Percentiles rank a stretch among this genome's conserved stretches.
These are phyloP conservation scores for Lasiodiplodia citricola DNA, from an alignment of 2,329 filamentous ascomycete genomes.

Conservation along the genomic window DNA sequence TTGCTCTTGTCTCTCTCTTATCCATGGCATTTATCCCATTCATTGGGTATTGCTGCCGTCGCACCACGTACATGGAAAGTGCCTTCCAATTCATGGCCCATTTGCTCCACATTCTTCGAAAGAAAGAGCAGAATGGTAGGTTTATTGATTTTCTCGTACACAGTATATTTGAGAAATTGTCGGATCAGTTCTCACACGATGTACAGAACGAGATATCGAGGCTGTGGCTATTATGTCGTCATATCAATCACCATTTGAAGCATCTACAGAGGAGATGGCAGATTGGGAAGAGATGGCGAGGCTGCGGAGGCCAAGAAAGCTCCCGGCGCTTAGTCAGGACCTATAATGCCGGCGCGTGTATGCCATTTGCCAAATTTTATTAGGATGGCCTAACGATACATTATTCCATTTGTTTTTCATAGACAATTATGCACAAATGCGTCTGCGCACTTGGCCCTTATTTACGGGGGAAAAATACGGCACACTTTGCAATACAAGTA, in stretches of 20 bases:
- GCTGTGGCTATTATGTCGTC: neutral
- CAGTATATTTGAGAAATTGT: too few relatives aligned
- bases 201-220: neutral
- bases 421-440: too few relatives aligned
- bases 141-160: too few relatives aligned
- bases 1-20: neutral
- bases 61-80: neutral
- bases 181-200: neutral
- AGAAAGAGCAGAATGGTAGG: neutral
- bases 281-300: neutral
- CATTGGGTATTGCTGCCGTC: neutral
- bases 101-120: too few relatives aligned
- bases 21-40: neutral
- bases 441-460: too few relatives aligned
- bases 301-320: neutral
- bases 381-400: too few relatives aligned
- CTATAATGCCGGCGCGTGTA: neutral
- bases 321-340: neutral
- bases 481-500: too few relatives aligned
- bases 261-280: neutral
- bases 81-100: neutral
- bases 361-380: too few relatives aligned
- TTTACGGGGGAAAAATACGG: too few relatives aligned
- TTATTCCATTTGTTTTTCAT: too few relatives aligned
- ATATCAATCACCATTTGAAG: neutral